Evolutionary conservation across 2,329 filamentous ascomycete species (phyloP), one percentile per base, ranked within the genome.

Genomic region (Coniochaeta pulveracea): DNA sequence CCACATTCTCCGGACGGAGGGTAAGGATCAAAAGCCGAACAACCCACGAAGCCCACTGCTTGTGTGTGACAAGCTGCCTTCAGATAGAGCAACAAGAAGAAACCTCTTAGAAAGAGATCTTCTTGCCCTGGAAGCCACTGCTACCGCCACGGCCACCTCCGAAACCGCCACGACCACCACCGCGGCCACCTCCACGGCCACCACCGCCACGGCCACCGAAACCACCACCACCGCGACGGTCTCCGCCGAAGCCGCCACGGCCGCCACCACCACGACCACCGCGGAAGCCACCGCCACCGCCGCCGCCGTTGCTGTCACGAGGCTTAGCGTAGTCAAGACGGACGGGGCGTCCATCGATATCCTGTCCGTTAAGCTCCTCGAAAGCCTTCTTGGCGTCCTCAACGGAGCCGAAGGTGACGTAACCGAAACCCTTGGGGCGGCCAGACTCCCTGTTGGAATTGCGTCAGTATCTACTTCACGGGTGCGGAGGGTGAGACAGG

Each of bases 351-450:
- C 82, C 76, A 43, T 66, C 70, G 47, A 91, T 70, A 38, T 84
- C 76, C 43, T 62, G 55, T 33, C 72, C 71, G 41, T 76, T 66
- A 39, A 69, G 58, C 36, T 67, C 63, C 47, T 80, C 68, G 47
- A 85, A 75, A 16, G 78, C 88, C 47, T 66, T 61, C 62, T 80
- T 83, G 49, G 88, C 85, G 49, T 94, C 86, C 18, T 93, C 85
- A 40, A 91, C 57, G 12, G 80, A 82, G 47, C 65, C 63, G 68
- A 89, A 94, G 52, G 80, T 79, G 42, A 94, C 80, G 55, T 95
- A 95, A 35, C 85, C 88, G 58, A 93, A 94, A 37, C 88, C 88
- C 78, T 94, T 94, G 54, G 80, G 78, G 47, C 77, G 74, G 43
- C 85, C 86, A 41, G 76, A 76, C 40, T 93, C 85, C 56, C 77